A percentile compares a stretch with the other conserved stretches of the same genome.
Conservation (phyloP, 495 filamentous ascomycete genomes). For the Aspergillus biplanus region DNA sequence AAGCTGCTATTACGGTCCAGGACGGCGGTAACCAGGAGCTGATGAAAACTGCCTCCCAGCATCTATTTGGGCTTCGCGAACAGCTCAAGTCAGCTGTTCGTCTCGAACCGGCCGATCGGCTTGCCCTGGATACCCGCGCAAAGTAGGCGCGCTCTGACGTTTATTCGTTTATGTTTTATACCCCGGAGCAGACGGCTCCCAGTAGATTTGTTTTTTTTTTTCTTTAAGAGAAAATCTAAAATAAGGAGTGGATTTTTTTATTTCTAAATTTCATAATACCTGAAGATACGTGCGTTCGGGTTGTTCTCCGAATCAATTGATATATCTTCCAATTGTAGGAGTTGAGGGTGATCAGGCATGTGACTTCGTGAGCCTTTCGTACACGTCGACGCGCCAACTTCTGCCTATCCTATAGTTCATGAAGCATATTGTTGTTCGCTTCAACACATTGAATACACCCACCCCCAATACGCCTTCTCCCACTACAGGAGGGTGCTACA, state of each 20-base stretch:
- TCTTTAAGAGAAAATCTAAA: background rate
- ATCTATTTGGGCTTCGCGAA: constrained; percentile 63
- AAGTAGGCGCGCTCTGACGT: constrained; percentile 33
- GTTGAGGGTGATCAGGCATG: constrained; percentile 31
- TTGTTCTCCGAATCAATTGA: no score
- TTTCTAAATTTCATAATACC: background rate
- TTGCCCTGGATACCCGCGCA: constrained; percentile 68
- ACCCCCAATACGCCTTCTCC: background rate
- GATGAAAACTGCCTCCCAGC: constrained; percentile 59
- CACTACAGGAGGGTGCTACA: background rate
- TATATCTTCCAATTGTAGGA: background rate
- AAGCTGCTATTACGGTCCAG: constrained; percentile 51
- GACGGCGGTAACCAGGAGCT: constrained; percentile 56
- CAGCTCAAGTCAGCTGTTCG: constrained; percentile 66
- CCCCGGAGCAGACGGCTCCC: constrained; percentile 25
- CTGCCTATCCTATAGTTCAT: constrained; percentile 8
- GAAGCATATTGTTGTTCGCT: no score
- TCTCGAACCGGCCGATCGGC: constrained; percentile 63
- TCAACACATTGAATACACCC: background rate
- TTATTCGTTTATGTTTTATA: constrained; percentile 24
- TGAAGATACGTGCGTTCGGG: no score
- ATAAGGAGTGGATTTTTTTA: constrained; percentile 7
- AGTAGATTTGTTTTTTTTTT: constrained; percentile 17
- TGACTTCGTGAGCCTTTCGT: constrained; percentile 47
- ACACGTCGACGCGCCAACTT: constrained; percentile 34